These are phyloP conservation scores for Jasminum sambac DNA, from an alignment of 257 asterid genomes.

Conservation along the genomic window DNA sequence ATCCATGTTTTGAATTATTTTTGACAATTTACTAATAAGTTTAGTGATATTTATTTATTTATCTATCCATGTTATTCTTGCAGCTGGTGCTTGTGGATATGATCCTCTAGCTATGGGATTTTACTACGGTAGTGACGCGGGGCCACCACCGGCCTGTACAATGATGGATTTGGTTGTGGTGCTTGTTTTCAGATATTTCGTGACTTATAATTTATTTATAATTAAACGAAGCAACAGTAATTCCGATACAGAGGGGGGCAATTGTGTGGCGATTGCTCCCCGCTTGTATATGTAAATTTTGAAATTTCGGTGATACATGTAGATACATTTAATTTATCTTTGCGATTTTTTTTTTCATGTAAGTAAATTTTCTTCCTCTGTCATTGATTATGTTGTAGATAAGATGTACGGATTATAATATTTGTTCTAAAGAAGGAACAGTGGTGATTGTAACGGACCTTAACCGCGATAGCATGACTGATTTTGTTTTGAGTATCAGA, in stretches of 20 bases:
- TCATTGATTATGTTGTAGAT: no score
- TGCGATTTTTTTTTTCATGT: no score
- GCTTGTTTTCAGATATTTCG: constrained; percentile 76
- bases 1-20: neutral
- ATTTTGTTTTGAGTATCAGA: constrained; percentile 68
- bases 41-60: constrained; percentile 24
- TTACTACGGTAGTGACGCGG: constrained; percentile 57
- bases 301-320: no score
- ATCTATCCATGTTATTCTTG: neutral
- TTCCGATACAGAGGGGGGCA: no score
- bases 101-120: constrained; percentile 58
- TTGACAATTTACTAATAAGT: neutral
- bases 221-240: no score
- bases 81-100: constrained; percentile 92
- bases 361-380: no score
- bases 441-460: constrained; percentile 52
- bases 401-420: constrained; percentile 48
- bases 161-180: constrained; percentile 77
- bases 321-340: no score
- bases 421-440: constrained; percentile 58
- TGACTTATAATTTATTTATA: no score
- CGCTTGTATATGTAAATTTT: no score
- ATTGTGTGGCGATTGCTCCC: no score
- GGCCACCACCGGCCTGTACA: constrained; percentile 57
- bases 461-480: constrained; percentile 50